Conservation (phyloP, 495 filamentous ascomycete species). For the Trichoderma parareesei region DNA sequence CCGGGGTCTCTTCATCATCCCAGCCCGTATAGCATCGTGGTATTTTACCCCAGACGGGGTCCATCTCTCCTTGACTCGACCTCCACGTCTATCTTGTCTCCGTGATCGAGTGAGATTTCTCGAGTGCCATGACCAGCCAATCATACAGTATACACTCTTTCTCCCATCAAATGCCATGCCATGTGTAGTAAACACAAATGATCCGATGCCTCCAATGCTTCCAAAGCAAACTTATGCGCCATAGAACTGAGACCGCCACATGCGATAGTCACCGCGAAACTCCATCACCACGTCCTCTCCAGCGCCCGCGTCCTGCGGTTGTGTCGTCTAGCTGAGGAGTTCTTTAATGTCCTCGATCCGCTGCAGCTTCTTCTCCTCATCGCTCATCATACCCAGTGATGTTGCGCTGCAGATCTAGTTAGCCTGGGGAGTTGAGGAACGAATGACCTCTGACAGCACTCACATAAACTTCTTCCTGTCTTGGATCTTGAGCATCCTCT, state of each 20-base stretch:
- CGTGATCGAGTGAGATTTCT: neutral
- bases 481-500: conserved; percentile 88
- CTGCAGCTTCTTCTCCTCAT: conserved; percentile 87
- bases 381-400: conserved; percentile 83
- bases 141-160: neutral
- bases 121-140: neutral
- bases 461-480: conserved; percentile 93
- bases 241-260: neutral
- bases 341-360: conserved; percentile 91
- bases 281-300: neutral
- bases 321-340: conserved; percentile 58
- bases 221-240: neutral
- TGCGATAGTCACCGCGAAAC: neutral
- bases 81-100: neutral
- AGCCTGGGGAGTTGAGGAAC: neutral
- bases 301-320: neutral
- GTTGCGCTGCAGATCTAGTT: conserved; percentile 55
- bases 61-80: neutral
- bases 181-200: neutral
- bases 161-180: neutral
- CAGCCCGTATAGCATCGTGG: too few relatives aligned
- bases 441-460: conserved; percentile 26
- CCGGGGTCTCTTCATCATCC: too few relatives aligned
- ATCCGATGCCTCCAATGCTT: neutral
- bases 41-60: too few relatives aligned